Conservation (phyloP, 805 yeast species). For the Ogataea zsoltii region DNA sequence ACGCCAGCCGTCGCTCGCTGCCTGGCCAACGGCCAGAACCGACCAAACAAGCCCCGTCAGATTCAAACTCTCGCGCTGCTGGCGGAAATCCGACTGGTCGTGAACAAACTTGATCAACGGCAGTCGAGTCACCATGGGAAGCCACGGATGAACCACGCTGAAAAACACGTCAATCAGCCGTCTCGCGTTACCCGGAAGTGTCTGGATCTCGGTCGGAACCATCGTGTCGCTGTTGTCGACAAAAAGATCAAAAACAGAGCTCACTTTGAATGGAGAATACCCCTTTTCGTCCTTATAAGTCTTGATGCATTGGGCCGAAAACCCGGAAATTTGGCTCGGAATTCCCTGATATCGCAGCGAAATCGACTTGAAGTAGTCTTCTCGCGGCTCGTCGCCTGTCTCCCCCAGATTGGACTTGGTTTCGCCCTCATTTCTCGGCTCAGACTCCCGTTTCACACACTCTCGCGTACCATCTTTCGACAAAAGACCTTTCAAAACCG, state of each 20-base stretch:
- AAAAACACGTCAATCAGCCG: slow-evolving; percentile 4
- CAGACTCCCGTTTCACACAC: too few species aligned
- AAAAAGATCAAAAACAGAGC: slow-evolving; percentile 4
- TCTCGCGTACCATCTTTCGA: too few species aligned
- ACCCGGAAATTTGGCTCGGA: slow-evolving; percentile 6
- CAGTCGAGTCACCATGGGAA: slow-evolving; percentile 4
- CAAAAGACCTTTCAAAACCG: too few species aligned
- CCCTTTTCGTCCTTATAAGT: not conserved
- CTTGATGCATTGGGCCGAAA: slow-evolving; percentile 2
- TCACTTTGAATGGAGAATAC: slow-evolving; percentile 6
- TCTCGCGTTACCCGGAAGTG: slow-evolving; percentile 1
- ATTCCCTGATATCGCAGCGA: slow-evolving; percentile 5
- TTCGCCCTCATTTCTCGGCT: not conserved
- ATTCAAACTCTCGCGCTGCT: slow-evolving; percentile 3
- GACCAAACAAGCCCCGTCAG: slow-evolving; percentile 6
- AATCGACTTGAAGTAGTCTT: not conserved
- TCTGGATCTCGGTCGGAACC: slow-evolving; percentile 1
- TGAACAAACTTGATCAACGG: slow-evolving; percentile 7
- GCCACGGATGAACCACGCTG: slow-evolving; percentile 10
- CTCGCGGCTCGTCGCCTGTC: not conserved
- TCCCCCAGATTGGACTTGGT: too few species aligned
- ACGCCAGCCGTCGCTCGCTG: slow-evolving; percentile 6
- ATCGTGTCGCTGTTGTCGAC: slow-evolving; percentile 1
- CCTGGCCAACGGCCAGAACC: slow-evolving; percentile 7
- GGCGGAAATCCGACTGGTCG: slow-evolving; percentile 4